Percentiles rank a stretch among this genome's conserved stretches.
Conservation (phyloP, 805 yeast species). For the Candida railenensis region DNA sequence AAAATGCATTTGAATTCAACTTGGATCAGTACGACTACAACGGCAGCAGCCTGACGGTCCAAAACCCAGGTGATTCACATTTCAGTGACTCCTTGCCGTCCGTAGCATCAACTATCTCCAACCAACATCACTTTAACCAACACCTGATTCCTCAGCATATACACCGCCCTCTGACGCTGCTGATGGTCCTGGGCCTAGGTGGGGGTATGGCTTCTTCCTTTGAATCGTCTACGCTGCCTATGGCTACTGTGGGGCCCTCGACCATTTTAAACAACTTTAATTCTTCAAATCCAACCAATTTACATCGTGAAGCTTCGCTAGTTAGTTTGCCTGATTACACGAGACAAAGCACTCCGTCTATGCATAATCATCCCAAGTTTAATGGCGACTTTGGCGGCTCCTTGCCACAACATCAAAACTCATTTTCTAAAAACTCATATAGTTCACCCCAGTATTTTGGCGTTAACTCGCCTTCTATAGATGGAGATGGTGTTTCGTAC, state of each 20-base stretch:
- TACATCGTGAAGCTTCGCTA: slow-evolving; percentile 25
- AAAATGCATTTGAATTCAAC: background rate
- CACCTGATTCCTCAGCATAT: background rate
- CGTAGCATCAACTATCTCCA: background rate
- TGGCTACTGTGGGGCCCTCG: slow-evolving; percentile 5
- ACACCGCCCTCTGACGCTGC: background rate
- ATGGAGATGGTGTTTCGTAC: background rate
- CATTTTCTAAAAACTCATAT: slow-evolving; percentile 5
- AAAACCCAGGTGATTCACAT: background rate
- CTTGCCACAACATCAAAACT: slow-evolving; percentile 9
- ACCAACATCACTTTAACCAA: background rate
- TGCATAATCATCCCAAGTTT: slow-evolving; percentile 6
- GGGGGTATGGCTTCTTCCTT: background rate
- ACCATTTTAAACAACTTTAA: slow-evolving; percentile 4
- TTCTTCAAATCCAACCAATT: slow-evolving; percentile 19
- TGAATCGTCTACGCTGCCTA: background rate
- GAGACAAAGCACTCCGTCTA: slow-evolving; percentile 7
- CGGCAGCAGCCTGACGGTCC: background rate
- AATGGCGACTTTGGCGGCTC: background rate
- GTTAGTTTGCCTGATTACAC: slow-evolving; percentile 30
- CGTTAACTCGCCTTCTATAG: background rate
- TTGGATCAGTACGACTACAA: background rate
- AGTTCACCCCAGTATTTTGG: slow-evolving; percentile 2
- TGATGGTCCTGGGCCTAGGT: background rate
- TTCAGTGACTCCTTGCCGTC: background rate